phyloP scores from a whole-genome alignment of 805 yeast genomes.

The Saturnispora bothae region DNA sequence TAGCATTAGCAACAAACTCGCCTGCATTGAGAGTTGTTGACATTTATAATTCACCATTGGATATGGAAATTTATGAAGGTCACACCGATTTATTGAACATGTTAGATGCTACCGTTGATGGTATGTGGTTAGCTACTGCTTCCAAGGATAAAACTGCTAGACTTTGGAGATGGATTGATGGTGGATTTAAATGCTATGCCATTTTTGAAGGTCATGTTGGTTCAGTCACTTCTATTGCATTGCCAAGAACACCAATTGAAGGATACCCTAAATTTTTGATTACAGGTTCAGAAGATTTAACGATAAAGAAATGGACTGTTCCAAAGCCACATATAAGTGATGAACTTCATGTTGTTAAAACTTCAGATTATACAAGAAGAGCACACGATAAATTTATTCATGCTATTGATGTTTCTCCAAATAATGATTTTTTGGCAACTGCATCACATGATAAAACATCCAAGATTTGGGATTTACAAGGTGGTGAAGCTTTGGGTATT shows the following conservation, averaged over 20 bases:
- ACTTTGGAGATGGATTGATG: constrained; percentile 62
- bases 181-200: constrained; percentile 38
- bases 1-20: constrained; percentile 91
- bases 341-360: constrained; percentile 30
- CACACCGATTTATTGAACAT: constrained; percentile 80
- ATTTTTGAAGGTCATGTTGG: constrained; percentile 80
- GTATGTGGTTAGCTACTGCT: constrained; percentile 84
- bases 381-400: constrained; percentile 97
- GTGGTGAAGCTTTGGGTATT: constrained; percentile 83
- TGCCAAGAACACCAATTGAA: constrained; percentile 44
- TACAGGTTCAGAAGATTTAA: constrained; percentile 79
- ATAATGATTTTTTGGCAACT: constrained; percentile 79
- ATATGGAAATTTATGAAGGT: constrained; percentile 60
- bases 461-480: constrained; percentile 75
- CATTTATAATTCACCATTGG: constrained; percentile 44
- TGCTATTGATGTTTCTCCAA: constrained; percentile 80
- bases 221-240: constrained; percentile 70
- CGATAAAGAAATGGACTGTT: constrained; percentile 77
- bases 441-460: constrained; percentile 91
- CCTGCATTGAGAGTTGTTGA: constrained; percentile 74
- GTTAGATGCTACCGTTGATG: constrained; percentile 68
- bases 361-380: constrained; percentile 80
- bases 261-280: constrained; percentile 55
- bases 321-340: constrained; percentile 31
- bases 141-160: constrained; percentile 82